Conservation (phyloP, 257 asterid species). For the Solanum peruvianum region DNA sequence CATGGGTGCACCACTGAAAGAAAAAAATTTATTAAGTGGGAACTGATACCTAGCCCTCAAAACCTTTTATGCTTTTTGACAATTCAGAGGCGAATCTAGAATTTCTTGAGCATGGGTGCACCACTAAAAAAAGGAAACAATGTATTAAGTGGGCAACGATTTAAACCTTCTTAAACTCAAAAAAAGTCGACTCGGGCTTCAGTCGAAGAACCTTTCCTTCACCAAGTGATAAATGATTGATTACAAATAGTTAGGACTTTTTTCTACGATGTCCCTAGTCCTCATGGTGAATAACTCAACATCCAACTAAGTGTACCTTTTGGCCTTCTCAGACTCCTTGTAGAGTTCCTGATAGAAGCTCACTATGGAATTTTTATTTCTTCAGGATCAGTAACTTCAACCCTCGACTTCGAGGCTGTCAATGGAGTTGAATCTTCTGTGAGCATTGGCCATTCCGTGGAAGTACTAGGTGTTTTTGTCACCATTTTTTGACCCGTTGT, state of each 20-base stretch:
- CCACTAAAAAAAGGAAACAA: background rate
- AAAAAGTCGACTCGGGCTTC: no score
- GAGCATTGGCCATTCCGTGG: background rate
- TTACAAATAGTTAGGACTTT: no score
- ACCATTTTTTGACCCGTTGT: background rate
- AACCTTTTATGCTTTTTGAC: background rate
- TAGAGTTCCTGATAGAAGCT: background rate
- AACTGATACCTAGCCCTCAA: background rate
- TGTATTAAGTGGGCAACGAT: background rate
- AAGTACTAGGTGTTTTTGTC: no score
- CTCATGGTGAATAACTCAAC: background rate
- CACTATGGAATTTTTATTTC: background rate
- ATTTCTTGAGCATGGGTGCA: background rate
- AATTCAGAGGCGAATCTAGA: background rate
- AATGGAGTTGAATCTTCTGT: background rate
- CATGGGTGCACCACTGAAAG: background rate
- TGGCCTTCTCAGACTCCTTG: background rate
- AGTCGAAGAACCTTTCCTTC: no score
- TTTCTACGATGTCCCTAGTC: background rate
- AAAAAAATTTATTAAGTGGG: background rate
- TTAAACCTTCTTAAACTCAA: no score
- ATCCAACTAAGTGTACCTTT: background rate
- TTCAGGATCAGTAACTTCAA: background rate
- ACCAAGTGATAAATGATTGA: no score
- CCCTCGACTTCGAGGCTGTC: background rate